Percentiles rank a stretch among this genome's conserved stretches.
Evolutionary conservation across 2,329 filamentous ascomycete species (phyloP).

Genomic region (Drechmeria coniospora): DNA sequence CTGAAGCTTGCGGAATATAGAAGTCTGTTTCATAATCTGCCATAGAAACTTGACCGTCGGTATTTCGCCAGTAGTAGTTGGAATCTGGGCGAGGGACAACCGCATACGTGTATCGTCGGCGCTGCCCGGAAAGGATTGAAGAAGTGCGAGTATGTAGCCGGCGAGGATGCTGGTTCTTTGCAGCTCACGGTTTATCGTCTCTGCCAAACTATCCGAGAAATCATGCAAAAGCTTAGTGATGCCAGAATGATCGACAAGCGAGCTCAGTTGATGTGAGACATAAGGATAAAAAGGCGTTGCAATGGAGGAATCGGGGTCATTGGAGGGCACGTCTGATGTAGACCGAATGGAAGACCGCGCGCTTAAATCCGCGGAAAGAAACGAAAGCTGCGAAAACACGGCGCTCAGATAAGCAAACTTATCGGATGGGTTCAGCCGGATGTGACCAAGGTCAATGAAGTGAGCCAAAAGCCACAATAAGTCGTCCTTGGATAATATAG

Average conservation of each 20-base stretch:
- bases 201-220: conserved; percentile 15
- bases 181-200: conserved; percentile 16
- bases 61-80: conserved; percentile 37
- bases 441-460: conserved; percentile 42
- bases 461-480: conserved; percentile 53
- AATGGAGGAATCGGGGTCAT: conserved; percentile 7
- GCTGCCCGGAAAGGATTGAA: conserved; percentile 68
- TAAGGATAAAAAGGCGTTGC: conserved; percentile 31
- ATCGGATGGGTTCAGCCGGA: conserved; percentile 16
- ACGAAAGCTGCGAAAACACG: conserved; percentile 37
- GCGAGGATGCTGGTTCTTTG: conserved; percentile 51
- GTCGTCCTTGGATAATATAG: conserved; percentile 19
- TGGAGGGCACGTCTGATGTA: conserved; percentile 3
- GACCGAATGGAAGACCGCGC: conserved; percentile 20
- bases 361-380: conserved; percentile 34
- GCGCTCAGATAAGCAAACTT: conserved; percentile 31
- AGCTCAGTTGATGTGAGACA: conserved; percentile 49
- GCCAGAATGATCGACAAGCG: conserved; percentile 59
- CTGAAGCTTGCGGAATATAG: conserved; percentile 18
- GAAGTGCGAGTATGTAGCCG: conserved; percentile 70
- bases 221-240: conserved; percentile 36
- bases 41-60: conserved; percentile 57
- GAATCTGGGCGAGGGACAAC: conserved; percentile 48
- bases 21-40: conserved; percentile 38
- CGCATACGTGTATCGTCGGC: conserved; percentile 91